Percentiles rank a stretch among this genome's conserved stretches.
These are phyloP conservation scores for Trametes meyenii DNA, from an alignment of 768 basidiomycete genomes.

Conservation along the genomic window DNA sequence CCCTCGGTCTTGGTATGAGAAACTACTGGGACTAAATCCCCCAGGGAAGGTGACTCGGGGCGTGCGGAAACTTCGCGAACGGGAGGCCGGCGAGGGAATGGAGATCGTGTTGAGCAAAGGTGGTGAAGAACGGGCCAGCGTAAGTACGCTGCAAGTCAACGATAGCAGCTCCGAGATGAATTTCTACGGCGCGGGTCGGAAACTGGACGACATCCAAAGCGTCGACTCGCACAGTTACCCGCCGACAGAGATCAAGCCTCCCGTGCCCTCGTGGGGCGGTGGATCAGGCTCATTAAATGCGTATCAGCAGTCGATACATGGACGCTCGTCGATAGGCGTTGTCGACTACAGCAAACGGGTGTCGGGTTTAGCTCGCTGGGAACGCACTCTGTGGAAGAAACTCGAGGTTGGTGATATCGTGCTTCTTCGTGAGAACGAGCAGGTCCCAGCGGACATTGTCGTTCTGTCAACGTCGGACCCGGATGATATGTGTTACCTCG, in stretches of 20 bases:
- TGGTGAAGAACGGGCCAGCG: conserved; percentile 41
- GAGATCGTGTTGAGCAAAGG: conserved; percentile 60
- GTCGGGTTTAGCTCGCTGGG: conserved; percentile 82
- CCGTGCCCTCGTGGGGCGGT: conserved; percentile 32
- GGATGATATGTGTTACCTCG: conserved; percentile 91
- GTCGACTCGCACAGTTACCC: conserved; percentile 69
- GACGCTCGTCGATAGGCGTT: conserved; percentile 65
- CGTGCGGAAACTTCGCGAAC: conserved; percentile 80
- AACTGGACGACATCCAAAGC: conserved; percentile 64
- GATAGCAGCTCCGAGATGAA: conserved; percentile 35
- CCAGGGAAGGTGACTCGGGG: conserved; percentile 84
- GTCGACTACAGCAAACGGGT: conserved; percentile 77
- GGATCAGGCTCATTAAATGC: conserved; percentile 41
- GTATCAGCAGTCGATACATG: conserved; percentile 61
- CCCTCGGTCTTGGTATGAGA: conserved; percentile 74
- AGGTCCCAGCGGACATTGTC: conserved; percentile 94
- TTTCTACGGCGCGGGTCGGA: conserved; percentile 50
- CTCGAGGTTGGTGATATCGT: conserved; percentile 97
- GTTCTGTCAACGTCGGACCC: conserved; percentile 91
- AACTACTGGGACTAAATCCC: conserved; percentile 64
- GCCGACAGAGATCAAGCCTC: conserved; percentile 36
- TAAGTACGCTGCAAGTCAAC: conserved; percentile 45
- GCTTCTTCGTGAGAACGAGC: conserved; percentile 88
- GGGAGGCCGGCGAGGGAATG: conserved; percentile 70
- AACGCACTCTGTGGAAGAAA: conserved; percentile 98